Conservation (phyloP, 202 grass and related monocot genomes). For the Schoenoplectus tabernaemontani region DNA sequence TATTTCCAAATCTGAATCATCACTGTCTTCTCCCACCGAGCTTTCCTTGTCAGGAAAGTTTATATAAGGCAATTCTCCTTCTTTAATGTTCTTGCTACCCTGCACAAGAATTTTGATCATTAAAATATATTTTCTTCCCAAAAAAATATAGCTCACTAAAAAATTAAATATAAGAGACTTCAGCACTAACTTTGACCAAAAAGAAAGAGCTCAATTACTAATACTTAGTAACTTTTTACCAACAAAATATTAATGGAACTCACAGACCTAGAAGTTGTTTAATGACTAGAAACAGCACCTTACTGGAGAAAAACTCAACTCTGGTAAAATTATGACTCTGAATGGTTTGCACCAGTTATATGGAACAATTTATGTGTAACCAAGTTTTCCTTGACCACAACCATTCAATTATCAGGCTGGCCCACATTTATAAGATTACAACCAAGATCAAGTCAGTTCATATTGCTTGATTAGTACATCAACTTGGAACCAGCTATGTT, state of each 20-base stretch:
- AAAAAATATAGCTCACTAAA: slow-evolving; percentile 8
- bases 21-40: slow-evolving; percentile 46
- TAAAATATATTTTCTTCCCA: slow-evolving; percentile 36
- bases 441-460: not conserved
- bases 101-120: slow-evolving; percentile 31
- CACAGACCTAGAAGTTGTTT: not conserved
- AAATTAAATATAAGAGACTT: not conserved
- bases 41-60: slow-evolving; percentile 31
- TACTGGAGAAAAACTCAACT: not conserved
- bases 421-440: not conserved
- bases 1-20: slow-evolving; percentile 73
- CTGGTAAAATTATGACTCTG: not conserved
- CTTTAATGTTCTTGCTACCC: slow-evolving; percentile 29
- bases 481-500: not conserved
- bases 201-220: too few species aligned
- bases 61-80: slow-evolving; percentile 7
- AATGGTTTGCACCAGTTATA: not conserved
- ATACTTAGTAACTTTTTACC: not conserved
- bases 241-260: not conserved
- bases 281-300: not conserved
- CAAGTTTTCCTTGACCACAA: not conserved
- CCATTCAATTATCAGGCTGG: not conserved
- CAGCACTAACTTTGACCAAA: not conserved
- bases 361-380: not conserved
- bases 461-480: not conserved